Evolutionary conservation across 768 basidiomycete species (phyloP).

Genomic region (Bullera alba): DNA sequence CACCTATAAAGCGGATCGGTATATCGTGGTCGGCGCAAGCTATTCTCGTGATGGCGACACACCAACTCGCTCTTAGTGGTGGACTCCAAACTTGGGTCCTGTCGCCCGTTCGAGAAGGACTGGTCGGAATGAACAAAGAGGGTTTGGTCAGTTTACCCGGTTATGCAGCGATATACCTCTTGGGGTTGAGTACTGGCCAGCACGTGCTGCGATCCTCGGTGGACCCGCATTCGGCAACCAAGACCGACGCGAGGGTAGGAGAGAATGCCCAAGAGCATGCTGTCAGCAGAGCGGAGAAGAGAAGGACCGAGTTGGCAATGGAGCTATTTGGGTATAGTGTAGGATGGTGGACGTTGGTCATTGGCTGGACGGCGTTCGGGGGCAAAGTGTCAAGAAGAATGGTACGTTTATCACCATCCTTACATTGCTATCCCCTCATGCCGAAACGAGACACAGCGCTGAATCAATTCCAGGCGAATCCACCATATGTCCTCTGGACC

Average conservation of each 20-base stretch:
- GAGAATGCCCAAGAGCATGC: slow-evolving; percentile 10
- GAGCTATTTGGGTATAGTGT: slow-evolving; percentile 70
- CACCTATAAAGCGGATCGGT: slow-evolving; percentile 55
- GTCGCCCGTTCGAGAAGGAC: slow-evolving; percentile 55
- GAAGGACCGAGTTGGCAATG: slow-evolving; percentile 59
- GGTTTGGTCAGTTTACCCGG: slow-evolving; percentile 71
- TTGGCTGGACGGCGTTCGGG: slow-evolving; percentile 31
- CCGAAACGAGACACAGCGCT: background rate
- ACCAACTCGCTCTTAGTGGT: slow-evolving; percentile 58
- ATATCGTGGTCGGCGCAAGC: background rate
- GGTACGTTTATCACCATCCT: slow-evolving; percentile 50
- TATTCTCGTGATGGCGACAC: slow-evolving; percentile 33
- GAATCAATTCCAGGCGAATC: slow-evolving; percentile 59
- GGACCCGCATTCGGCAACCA: background rate
- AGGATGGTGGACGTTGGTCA: slow-evolving; percentile 68
- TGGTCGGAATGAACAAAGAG: slow-evolving; percentile 83
- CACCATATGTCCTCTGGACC: slow-evolving; percentile 83
- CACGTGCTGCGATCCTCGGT: slow-evolving; percentile 57
- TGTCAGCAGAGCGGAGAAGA: slow-evolving; percentile 18
- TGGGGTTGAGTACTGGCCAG: slow-evolving; percentile 76
- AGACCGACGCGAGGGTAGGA: background rate
- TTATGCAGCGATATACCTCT: slow-evolving; percentile 80
- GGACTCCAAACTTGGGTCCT: slow-evolving; percentile 63
- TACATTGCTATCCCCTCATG: too few relatives aligned
- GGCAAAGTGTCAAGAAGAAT: slow-evolving; percentile 57